phyloP scores from a whole-genome alignment of 2,329 filamentous ascomycete genomes.

The Colletotrichum caudatum region DNA sequence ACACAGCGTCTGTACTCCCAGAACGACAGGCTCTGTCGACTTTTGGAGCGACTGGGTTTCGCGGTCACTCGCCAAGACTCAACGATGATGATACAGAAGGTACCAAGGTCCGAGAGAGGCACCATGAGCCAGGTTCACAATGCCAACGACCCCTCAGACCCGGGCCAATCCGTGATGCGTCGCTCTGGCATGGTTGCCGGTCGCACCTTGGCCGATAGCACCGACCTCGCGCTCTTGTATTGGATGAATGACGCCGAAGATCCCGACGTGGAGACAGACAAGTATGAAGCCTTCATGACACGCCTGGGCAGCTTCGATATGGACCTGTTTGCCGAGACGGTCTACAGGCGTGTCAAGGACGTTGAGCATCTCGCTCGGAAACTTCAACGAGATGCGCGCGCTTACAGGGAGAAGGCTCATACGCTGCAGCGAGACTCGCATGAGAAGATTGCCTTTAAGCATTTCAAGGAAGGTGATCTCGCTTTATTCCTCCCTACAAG shows the following conservation, averaged over 20 bases:
- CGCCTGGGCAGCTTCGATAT: slow-evolving; percentile 84
- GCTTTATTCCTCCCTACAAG: slow-evolving; percentile 94
- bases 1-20: slow-evolving; percentile 86
- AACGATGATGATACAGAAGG: slow-evolving; percentile 80
- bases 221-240: slow-evolving; percentile 79
- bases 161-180: slow-evolving; percentile 60
- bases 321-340: slow-evolving; percentile 84
- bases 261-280: slow-evolving; percentile 74
- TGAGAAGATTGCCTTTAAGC: slow-evolving; percentile 94
- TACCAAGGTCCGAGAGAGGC: slow-evolving; percentile 70
- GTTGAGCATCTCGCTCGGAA: slow-evolving; percentile 94
- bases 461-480: slow-evolving; percentile 96
- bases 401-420: slow-evolving; percentile 89
- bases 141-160: slow-evolving; percentile 69
- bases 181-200: slow-evolving; percentile 65
- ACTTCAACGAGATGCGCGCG: slow-evolving; percentile 88
- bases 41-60: slow-evolving; percentile 90
- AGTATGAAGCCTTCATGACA: slow-evolving; percentile 80
- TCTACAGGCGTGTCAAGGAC: slow-evolving; percentile 92
- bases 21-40: slow-evolving; percentile 83
- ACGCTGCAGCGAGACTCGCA: slow-evolving; percentile 85
- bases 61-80: slow-evolving; percentile 80
- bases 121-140: slow-evolving; percentile 60
- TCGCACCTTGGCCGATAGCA: slow-evolving; percentile 69
- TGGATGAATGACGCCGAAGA: slow-evolving; percentile 80